Base-by-base conservation (phyloP, 306 rosid genomes). In the Cicer cuneatum region DNA sequence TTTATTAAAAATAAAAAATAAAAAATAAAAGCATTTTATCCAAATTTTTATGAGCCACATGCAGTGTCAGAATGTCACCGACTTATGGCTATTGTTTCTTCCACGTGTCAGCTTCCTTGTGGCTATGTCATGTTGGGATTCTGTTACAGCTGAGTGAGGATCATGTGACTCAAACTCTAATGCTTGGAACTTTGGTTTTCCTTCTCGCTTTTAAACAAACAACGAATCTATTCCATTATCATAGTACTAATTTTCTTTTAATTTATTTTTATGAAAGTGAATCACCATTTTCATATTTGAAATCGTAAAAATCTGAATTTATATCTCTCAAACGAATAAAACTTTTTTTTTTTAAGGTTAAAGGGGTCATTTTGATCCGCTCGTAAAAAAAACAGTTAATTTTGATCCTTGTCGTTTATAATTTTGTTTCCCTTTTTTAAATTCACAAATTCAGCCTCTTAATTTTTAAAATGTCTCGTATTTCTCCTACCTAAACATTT, bases 31-130 rank as follows among this genome's bases (percentile, higher is more conserved):
- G n/a, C n/a, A n/a, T n/a, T n/a, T n/a, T n/a, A n/a, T n/a, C n/a
- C n/a, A n/a, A n/a, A 29, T 29, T 29, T 29, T 11, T 6, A 11
- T 5, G 63, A 57, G 38, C 24, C 40, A 66, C 61, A 72, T 57
- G 61, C 14, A 33, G 8, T 24, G 10, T 43, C 37, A 59, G 47
- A 15, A 46, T 52, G 6, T 12, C 67, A 71, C 73, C 68, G 52
- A 74, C 72, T 54, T 12, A 64, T 43, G 13, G 19, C 35, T 37
- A 24, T 69, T 19, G 21, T 29, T 29, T 29, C n/a, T 38, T 15
- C 78, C 81, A 81, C 81, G 75, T 76, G 85, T 76, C 68, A 7
- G 4, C 59, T 56, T 76, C 12, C 69, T 43, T 40, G 19, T 43
- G 69, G 40, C 11, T 54, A 42, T 43, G 67, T 48, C 33, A 42